Conservation (phyloP, 495 filamentous ascomycete genomes). For the Lepraria neglecta region DNA sequence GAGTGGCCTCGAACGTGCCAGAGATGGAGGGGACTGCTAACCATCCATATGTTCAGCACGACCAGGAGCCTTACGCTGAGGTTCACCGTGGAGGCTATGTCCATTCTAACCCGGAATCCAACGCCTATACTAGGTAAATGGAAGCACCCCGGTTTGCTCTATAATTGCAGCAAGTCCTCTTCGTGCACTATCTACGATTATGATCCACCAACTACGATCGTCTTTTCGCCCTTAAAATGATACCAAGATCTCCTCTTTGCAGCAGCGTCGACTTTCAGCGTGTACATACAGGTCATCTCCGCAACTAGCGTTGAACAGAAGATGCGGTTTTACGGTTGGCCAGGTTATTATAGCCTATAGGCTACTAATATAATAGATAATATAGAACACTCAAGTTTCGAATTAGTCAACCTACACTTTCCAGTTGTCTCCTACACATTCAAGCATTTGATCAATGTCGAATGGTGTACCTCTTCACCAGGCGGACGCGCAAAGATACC, state of each 20-base stretch:
- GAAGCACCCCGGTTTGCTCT: not conserved
- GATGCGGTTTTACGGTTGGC: not conserved
- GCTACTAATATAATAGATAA: not conserved
- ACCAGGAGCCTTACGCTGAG: not conserved
- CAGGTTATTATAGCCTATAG: not conserved
- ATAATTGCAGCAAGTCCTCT: not conserved
- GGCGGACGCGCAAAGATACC: too few species aligned
- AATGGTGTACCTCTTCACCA: too few species aligned
- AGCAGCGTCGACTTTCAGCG: not conserved
- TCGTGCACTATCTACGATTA: not conserved
- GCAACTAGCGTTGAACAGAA: not conserved
- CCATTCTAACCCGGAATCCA: not conserved
- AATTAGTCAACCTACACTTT: too few species aligned
- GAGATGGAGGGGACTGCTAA: not conserved
- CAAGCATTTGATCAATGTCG: too few species aligned
- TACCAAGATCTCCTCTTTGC: not conserved
- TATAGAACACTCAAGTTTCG: too few species aligned
- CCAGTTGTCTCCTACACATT: too few species aligned
- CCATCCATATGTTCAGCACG: not conserved
- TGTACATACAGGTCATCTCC: not conserved
- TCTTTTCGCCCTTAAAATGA: conserved; percentile 7
- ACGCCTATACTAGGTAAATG: not conserved
- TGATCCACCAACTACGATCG: not conserved
- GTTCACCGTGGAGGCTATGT: not conserved
- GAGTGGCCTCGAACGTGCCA: not conserved